These are phyloP conservation scores for Periconia macrospinosa DNA, from an alignment of 2,329 filamentous ascomycete genomes.

Conservation along the genomic window DNA sequence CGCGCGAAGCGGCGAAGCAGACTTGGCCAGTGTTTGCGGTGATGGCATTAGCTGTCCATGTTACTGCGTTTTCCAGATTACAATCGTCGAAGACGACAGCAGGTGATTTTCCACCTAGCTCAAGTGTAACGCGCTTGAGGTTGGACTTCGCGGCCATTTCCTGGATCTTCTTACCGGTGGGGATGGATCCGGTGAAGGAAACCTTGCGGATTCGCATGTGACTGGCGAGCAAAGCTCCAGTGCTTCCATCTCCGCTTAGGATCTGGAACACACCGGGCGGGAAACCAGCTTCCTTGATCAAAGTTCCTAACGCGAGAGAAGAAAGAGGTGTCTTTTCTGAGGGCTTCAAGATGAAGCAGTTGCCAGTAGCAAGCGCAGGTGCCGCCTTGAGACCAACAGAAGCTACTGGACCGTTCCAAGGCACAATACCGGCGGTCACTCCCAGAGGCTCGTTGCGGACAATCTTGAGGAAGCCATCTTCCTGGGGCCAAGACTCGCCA, in stretches of 20 bases:
- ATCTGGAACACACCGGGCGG: conserved; percentile 64
- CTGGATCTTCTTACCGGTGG: conserved; percentile 44
- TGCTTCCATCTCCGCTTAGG: conserved; percentile 60
- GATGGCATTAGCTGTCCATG: conserved; percentile 39
- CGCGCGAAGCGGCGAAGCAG: conserved; percentile 41
- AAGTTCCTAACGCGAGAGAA: conserved; percentile 32
- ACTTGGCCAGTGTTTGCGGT: conserved; percentile 43
- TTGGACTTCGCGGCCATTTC: conserved; percentile 46
- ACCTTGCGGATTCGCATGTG: conserved; percentile 47
- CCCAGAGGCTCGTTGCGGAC: conserved; percentile 48
- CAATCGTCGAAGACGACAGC: conserved; percentile 49
- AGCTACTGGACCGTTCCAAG: conserved; percentile 47
- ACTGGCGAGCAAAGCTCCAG: conserved; percentile 40
- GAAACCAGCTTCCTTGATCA: conserved; percentile 48
- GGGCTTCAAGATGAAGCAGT: conserved; percentile 42
- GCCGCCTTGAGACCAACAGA: conserved; percentile 42
- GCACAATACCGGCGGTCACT: conserved; percentile 47
- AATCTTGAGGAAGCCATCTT: conserved; percentile 50
- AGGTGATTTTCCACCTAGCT: conserved; percentile 50
- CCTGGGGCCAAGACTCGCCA: conserved; percentile 44
- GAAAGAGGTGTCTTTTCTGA: conserved; percentile 42
- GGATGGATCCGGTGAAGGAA: conserved; percentile 46
- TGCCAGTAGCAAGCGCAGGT: conserved; percentile 39
- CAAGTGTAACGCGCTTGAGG: conserved; percentile 48
- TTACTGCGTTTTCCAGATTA: conserved; percentile 47